These are phyloP conservation scores for Macrotyloma uniflorum DNA, from an alignment of 306 rosid genomes.

Conservation along the genomic window DNA sequence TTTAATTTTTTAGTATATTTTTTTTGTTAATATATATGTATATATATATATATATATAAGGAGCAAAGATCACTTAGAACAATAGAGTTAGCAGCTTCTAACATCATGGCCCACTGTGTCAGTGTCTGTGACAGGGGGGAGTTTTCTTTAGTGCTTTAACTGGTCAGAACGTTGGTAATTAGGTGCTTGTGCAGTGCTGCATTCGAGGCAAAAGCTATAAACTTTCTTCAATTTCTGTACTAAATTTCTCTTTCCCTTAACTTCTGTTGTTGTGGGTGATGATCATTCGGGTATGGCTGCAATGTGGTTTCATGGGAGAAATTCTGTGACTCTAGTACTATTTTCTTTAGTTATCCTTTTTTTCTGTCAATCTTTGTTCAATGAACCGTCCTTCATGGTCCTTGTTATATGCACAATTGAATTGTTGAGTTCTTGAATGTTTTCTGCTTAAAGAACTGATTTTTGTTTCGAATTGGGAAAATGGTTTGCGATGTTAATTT, in stretches of 20 bases:
- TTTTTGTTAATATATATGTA: background rate
- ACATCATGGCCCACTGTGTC: background rate
- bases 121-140: background rate
- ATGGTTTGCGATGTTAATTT: slow-evolving; percentile 19
- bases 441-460: slow-evolving; percentile 3
- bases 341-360: background rate
- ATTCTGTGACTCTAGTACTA: background rate
- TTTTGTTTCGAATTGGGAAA: background rate
- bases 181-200: background rate
- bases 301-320: slow-evolving; percentile 12
- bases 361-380: background rate
- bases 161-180: background rate
- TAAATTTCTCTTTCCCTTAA: background rate
- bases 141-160: slow-evolving; percentile 27
- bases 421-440: slow-evolving; percentile 2
- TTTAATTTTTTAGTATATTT: background rate
- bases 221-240: slow-evolving; percentile 16
- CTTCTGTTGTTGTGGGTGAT: background rate
- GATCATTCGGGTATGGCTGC: background rate
- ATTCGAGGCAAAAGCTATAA: slow-evolving; percentile 3
- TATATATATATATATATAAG: background rate
- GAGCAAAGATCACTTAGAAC: background rate
- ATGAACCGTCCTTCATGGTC: background rate
- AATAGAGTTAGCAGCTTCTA: background rate
- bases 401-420: slow-evolving; percentile 9